Conservation (phyloP, 192 early-diverging fungal genomes). For the Podochytrium sp. region DNA sequence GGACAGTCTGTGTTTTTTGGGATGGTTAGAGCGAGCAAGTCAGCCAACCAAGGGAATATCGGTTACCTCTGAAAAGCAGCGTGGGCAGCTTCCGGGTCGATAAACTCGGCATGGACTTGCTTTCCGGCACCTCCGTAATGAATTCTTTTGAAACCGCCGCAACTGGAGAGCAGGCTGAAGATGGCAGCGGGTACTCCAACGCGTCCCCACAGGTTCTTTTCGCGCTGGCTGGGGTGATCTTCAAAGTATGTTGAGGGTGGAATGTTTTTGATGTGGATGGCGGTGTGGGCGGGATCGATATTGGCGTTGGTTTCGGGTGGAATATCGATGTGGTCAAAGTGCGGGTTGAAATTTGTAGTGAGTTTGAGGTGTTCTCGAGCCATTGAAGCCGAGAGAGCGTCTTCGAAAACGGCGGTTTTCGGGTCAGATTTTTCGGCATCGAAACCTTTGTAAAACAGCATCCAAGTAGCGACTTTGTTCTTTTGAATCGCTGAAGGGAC, state of each 20-base stretch:
- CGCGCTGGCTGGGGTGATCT: background rate
- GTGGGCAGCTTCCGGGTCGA: background rate
- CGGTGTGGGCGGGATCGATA: background rate
- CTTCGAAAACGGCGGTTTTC: background rate
- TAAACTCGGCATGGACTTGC: background rate
- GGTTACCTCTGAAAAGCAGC: background rate
- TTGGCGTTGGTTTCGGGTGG: background rate
- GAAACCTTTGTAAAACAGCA: conserved; percentile 1
- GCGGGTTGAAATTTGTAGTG: background rate
- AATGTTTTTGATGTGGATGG: background rate
- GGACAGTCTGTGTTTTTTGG: background rate
- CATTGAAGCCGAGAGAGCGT: conserved; percentile 12
- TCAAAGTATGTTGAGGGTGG: conserved; percentile 1
- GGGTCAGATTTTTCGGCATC: background rate
- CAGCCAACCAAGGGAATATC: background rate
- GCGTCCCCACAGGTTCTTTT: conserved; percentile 4
- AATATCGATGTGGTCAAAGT: background rate
- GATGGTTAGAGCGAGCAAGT: background rate
- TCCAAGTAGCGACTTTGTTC: background rate
- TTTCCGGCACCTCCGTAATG: background rate
- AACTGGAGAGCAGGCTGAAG: background rate
- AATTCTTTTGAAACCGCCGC: background rate
- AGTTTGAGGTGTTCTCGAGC: background rate
- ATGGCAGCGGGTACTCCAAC: background rate
- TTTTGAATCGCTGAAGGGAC: no score